phyloP scores from a whole-genome alignment of 2,329 filamentous ascomycete species.

The Epicoccum nigrum region DNA sequence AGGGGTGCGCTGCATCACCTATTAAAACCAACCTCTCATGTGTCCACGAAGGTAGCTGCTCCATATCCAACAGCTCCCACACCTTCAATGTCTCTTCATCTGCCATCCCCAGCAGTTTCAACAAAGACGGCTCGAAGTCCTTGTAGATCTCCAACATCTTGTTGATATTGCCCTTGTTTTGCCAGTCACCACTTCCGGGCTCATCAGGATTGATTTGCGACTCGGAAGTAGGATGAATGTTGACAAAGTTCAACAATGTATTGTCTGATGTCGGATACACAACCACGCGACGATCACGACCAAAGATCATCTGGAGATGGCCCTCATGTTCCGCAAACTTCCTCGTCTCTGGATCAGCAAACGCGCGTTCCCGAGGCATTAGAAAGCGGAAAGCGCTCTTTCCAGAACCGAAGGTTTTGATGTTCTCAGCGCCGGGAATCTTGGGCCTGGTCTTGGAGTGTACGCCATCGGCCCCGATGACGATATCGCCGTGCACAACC shows the following conservation, averaged over 20 bases:
- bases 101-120: slow-evolving; percentile 49
- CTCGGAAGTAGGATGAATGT: slow-evolving; percentile 49
- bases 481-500: slow-evolving; percentile 54
- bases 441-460: slow-evolving; percentile 45
- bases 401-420: slow-evolving; percentile 55
- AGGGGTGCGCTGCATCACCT: slow-evolving; percentile 73
- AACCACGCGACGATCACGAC: slow-evolving; percentile 52
- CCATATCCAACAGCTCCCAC: slow-evolving; percentile 61
- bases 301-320: slow-evolving; percentile 54
- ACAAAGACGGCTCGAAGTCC: slow-evolving; percentile 45
- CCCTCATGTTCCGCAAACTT: slow-evolving; percentile 49
- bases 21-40: slow-evolving; percentile 62
- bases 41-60: slow-evolving; percentile 61
- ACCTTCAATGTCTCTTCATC: slow-evolving; percentile 47
- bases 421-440: slow-evolving; percentile 35
- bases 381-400: slow-evolving; percentile 66
- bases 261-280: slow-evolving; percentile 57
- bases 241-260: slow-evolving; percentile 54
- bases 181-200: slow-evolving; percentile 38
- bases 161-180: slow-evolving; percentile 44
- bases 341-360: slow-evolving; percentile 49
- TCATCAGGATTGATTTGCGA: slow-evolving; percentile 27
- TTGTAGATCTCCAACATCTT: slow-evolving; percentile 51
- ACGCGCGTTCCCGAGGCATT: slow-evolving; percentile 53
- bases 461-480: slow-evolving; percentile 64